phyloP scores from a whole-genome alignment of 1,284 basidiomycete species.

The Microbotryum intermedium region DNA sequence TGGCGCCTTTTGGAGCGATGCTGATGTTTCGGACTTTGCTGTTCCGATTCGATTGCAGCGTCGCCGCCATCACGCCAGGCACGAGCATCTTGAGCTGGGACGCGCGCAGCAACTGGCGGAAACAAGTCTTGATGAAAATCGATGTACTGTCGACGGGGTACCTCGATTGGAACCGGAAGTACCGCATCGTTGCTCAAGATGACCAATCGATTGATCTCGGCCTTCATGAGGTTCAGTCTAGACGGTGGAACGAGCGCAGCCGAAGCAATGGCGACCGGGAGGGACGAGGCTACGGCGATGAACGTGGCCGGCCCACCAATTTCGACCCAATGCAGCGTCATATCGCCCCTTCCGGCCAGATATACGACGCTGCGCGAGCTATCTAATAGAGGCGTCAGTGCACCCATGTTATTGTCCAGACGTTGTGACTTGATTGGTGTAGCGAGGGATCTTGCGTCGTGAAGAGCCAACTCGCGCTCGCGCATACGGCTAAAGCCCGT shows the following conservation, averaged over 20 bases:
- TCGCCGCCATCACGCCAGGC: no score
- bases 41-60: no score
- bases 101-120: conserved; percentile 34
- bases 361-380: conserved; percentile 41
- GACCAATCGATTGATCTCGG: conserved; percentile 42
- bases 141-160: conserved; percentile 43
- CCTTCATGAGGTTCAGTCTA: conserved; percentile 42
- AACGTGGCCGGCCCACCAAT: conserved; percentile 37
- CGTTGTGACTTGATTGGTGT: conserved; percentile 30
- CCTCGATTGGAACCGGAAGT: conserved; percentile 39
- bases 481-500: conserved; percentile 40
- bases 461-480: conserved; percentile 30
- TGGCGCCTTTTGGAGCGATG: no score
- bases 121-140: conserved; percentile 44
- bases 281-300: conserved; percentile 36
- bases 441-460: conserved; percentile 30
- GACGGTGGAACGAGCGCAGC: conserved; percentile 36
- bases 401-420: conserved; percentile 41
- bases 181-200: conserved; percentile 40
- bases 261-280: conserved; percentile 36
- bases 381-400: conserved; percentile 40
- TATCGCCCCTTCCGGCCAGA: conserved; percentile 41
- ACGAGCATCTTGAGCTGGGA: no score
- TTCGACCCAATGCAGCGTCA: conserved; percentile 42
- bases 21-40: no score